Conservation (phyloP, 1,284 basidiomycete genomes). For the Phellopilus nigrolimitatus region DNA sequence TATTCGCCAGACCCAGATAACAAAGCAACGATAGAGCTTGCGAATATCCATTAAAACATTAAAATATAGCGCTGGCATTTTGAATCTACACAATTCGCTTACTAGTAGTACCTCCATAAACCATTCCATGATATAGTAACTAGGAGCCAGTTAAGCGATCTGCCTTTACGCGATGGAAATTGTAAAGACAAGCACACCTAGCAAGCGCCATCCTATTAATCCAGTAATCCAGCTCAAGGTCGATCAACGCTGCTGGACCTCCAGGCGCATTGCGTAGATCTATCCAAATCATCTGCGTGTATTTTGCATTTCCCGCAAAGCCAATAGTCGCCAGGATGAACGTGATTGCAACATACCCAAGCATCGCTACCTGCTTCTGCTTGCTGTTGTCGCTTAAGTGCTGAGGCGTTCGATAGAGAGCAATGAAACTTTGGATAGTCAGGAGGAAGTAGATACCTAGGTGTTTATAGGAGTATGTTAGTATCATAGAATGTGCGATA, state of each 20-base stretch:
- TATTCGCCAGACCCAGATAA: no score
- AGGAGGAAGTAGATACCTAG: conserved; percentile 12
- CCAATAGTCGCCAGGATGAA: conserved; percentile 30
- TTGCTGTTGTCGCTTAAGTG: neutral
- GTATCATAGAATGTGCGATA: neutral
- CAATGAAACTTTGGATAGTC: conserved; percentile 2
- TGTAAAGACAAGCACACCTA: no score
- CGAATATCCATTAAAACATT: no score
- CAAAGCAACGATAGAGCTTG: no score
- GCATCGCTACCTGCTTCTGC: neutral
- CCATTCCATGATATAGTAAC: no score
- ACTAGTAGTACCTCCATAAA: no score
- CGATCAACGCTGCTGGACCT: conserved; percentile 24
- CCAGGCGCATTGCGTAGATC: conserved; percentile 26
- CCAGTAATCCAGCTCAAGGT: no score
- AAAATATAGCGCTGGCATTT: no score
- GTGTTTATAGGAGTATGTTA: neutral
- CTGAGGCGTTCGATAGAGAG: neutral
- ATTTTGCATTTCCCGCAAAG: conserved; percentile 29
- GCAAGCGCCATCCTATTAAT: no score
- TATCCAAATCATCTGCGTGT: conserved; percentile 33
- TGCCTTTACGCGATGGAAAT: no score
- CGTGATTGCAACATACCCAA: conserved; percentile 25
- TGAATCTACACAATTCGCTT: no score
- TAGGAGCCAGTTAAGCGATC: no score